Evolutionary conservation across 2,329 filamentous ascomycete genomes (phyloP).

Genomic region (Fusarium sp.): DNA sequence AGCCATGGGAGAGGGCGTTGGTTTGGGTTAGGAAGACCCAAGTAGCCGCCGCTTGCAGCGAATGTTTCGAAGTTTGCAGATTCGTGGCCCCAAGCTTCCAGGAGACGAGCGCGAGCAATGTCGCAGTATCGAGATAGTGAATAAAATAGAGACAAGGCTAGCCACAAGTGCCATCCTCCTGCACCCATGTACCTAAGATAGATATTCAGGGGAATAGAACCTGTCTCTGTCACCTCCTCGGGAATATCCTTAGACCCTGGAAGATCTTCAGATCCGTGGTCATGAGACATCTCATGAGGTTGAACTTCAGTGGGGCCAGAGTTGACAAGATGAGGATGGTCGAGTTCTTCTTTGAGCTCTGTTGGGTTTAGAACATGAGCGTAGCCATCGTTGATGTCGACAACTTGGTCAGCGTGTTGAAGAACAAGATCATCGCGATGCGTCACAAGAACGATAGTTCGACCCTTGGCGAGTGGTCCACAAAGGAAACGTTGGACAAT

Average conservation of each 20-base stretch:
- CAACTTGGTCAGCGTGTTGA: constrained; percentile 76
- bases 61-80: constrained; percentile 38
- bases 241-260: constrained; percentile 42
- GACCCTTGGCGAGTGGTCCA: constrained; percentile 67
- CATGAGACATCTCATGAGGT: constrained; percentile 43
- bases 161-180: constrained; percentile 81
- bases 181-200: constrained; percentile 90
- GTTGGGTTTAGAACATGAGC: constrained; percentile 62
- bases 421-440: constrained; percentile 82
- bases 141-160: constrained; percentile 70
- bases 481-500: constrained; percentile 72
- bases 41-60: constrained; percentile 29
- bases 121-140: constrained; percentile 71
- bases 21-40: constrained; percentile 68
- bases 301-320: constrained; percentile 16
- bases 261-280: constrained; percentile 46
- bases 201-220: constrained; percentile 78
- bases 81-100: constrained; percentile 87
- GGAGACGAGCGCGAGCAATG: constrained; percentile 79
- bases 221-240: constrained; percentile 59
- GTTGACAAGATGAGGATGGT: constrained; percentile 50
- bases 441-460: constrained; percentile 83
- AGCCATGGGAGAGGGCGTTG: constrained; percentile 80
- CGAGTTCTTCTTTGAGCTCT: constrained; percentile 55
- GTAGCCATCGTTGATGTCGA: constrained; percentile 74